Base-by-base conservation (phyloP, 2,329 filamentous ascomycete genomes). In the Boeremia lycopersici region DNA sequence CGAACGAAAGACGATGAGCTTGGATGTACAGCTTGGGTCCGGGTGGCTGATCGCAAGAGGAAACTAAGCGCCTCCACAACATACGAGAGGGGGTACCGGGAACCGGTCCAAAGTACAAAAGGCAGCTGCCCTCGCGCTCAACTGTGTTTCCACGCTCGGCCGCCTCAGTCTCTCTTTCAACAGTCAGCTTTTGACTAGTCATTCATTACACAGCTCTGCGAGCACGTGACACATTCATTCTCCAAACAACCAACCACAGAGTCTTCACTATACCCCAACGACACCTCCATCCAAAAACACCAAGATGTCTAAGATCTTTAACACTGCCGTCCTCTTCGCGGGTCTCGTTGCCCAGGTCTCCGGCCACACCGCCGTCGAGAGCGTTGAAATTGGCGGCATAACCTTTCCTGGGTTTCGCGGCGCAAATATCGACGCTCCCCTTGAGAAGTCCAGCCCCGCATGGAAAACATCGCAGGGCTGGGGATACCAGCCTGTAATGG, bases 391-490 rank as follows among this genome's bases (percentile, higher is more conserved):
- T 41, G 64, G 64, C 38, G 69, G 69, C 31, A 58, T 67, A 42
- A 69, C 68, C 36, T 72, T 71, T 56, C 35, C 57, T 8, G 70
- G 70, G 25, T 72, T 64, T 59, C 60, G 61, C n/a, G 60, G 61
- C 39, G 64, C 46, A 10, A 60, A 58, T 43, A 72, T 70, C 60
- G 33, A 55, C 10, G 68, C 68, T 40, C 48, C 53, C 34, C 63
- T 65, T 2, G 60, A 57, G 17, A 64, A 65, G 50, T 44, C 67
- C 42, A 71, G 69, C 3, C 70, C 70, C 26, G 70, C 70, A 5
- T 72, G 70, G 70, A 67, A 65, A 62, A 72, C 70, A 40, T 61
- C 62, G 52, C 70, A 71, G 43, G 69, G 69, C 12, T 71, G 69
- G 70, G 70, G 70, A 12, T 70, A 59, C 45, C 62, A 70, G 31